Evolutionary conservation across 2,329 filamentous ascomycete genomes (phyloP), one percentile per base, ranked within the genome.

Genomic region (Lachnellula occidentalis): DNA sequence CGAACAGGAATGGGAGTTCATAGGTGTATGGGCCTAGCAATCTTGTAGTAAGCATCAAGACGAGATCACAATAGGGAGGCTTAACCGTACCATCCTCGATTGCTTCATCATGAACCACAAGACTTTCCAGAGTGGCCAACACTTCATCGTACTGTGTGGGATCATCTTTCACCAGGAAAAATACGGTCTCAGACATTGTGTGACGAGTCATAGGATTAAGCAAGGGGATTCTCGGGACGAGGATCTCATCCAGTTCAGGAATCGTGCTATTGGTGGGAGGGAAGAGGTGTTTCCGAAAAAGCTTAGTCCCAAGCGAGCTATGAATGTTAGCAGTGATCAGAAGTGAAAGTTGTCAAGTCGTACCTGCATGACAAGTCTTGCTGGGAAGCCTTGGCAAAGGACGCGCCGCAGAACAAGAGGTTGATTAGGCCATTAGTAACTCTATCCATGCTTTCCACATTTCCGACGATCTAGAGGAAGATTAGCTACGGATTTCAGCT

Each of bases 231-330:
- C 62, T 70, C 14, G 73, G 70, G 6, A 65, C 59, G 12, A 72
- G 64, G 6, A 61, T 51, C 12, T 62, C 56, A 11, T 65, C 62
- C 2, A 51, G 51, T 36, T 58, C 53, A 3, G 67, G 64, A 4
- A 64, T 56, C 7, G 73, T 74, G 17, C 75, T 63, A 39, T 77
- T 74, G 1, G 64, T 50, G 6, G 58, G 58, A 0, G 87, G 86
- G 61, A 90, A 90, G 0, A 91, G 72, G 62, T 87, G 85, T 53
- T 74, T 79, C 65, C 77, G 80, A 61, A 90, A 82, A 1, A 91
- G 67, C 3, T 71, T 70, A 50, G 74, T 72, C 9, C 77, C 74
- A 46, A 80, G 67, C n/a, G 69, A 64, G 47, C 73, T 74, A 58
- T 45, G 21, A 5, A 7, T 56, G 34, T 62, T 21, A 59, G 54